Conservation (phyloP, 306 rosid genomes). For the Mimosa bimucronata region DNA sequence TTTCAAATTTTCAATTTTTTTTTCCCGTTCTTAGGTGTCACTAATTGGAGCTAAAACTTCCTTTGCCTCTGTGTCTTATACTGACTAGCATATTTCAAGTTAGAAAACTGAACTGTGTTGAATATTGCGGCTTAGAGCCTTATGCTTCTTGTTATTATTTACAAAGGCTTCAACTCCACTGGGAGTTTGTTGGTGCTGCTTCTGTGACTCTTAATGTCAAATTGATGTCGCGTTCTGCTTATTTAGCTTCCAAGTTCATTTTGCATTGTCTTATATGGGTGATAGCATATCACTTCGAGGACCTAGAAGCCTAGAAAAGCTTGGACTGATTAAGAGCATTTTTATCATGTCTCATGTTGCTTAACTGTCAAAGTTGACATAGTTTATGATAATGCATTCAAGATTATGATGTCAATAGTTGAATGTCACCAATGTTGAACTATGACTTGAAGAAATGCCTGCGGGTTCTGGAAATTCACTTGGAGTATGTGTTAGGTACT, state of each 20-base stretch:
- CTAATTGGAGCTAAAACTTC: not conserved
- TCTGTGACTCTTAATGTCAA: slow-evolving; percentile 20
- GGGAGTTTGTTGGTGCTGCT: slow-evolving; percentile 5
- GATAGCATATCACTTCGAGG: slow-evolving; percentile 5
- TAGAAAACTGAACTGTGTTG: not conserved
- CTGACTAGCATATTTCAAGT: not conserved
- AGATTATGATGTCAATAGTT: slow-evolving; percentile 1
- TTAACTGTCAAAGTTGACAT: not conserved
- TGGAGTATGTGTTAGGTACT: slow-evolving; percentile 16
- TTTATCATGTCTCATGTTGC: not conserved
- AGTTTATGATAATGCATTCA: slow-evolving; percentile 10
- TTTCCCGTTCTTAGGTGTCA: not conserved
- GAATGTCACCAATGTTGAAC: slow-evolving; percentile 12
- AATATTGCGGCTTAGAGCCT: not conserved
- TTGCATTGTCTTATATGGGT: not conserved
- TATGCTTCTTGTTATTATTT: not conserved
- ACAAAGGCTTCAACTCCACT: not conserved
- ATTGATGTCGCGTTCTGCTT: not conserved
- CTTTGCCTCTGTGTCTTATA: not conserved
- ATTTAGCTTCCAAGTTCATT: slow-evolving; percentile 4
- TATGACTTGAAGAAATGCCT: slow-evolving; percentile 9
- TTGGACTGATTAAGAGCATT: not conserved
- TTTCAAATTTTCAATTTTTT: slow-evolving; percentile 5
- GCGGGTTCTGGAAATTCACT: not conserved
- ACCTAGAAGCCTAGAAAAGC: slow-evolving; percentile 19